Conservation (phyloP, 1,284 basidiomycete genomes). For the Athelia sp. region DNA sequence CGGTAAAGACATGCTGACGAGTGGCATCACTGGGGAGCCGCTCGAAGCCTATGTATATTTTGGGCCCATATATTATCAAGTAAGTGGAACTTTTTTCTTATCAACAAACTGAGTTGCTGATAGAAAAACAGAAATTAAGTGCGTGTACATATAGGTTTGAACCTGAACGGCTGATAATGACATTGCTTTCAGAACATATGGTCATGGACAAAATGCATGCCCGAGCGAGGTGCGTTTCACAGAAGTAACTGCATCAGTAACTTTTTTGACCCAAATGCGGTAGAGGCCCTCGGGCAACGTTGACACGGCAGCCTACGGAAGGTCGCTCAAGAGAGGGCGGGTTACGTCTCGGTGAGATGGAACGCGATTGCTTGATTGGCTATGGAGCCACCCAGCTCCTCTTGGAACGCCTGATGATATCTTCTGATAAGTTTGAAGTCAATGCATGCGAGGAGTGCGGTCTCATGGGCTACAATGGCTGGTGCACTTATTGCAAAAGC, state of each 20-base stretch:
- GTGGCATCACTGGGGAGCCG: conserved; percentile 95
- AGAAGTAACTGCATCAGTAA: background rate
- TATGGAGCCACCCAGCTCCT: conserved; percentile 96
- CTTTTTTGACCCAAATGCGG: conserved; percentile 7
- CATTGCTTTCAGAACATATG: conserved; percentile 74
- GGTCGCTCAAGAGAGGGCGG: conserved; percentile 97
- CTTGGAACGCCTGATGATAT: conserved; percentile 97
- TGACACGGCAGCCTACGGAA: conserved; percentile 98
- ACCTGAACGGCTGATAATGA: conserved; percentile 8
- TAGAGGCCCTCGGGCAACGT: conserved; percentile 92
- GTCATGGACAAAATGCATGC: conserved; percentile 99
- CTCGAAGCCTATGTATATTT: conserved; percentile 98
- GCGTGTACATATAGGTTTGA: conserved; percentile 23
- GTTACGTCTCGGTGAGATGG: conserved; percentile 97
- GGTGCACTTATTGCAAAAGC: conserved; percentile 95
- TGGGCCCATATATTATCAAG: conserved; percentile 98
- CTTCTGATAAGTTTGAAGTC: conserved; percentile 95
- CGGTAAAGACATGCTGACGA: conserved; percentile 98
- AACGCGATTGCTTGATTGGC: conserved; percentile 93
- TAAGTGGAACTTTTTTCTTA: conserved; percentile 26
- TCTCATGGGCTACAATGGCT: conserved; percentile 94
- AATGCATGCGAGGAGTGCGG: conserved; percentile 96
- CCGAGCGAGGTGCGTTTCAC: conserved; percentile 71
- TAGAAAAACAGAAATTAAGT: conserved; percentile 67
- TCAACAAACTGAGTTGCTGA: conserved; percentile 8